phyloP scores from a whole-genome alignment of 2,329 filamentous ascomycete species.

The Fonsecaea monophora region DNA sequence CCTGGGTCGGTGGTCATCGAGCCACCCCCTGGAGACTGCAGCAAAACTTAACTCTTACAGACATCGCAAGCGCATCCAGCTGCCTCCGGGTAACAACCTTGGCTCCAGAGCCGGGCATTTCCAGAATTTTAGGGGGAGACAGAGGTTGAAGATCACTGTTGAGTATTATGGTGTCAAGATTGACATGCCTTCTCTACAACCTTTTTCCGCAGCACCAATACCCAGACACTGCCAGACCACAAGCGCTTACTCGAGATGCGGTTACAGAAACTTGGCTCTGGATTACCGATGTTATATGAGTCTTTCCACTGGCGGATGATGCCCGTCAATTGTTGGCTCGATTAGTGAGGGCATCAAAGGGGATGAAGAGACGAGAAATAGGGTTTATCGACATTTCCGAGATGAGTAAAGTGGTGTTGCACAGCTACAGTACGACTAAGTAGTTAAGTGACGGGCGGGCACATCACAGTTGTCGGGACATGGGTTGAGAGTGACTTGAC shows the following conservation, averaged over 20 bases:
- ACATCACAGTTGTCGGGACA: neutral
- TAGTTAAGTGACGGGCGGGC: neutral
- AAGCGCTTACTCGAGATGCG: constrained; percentile 23
- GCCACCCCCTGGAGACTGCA: constrained; percentile 29
- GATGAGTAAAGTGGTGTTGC: neutral
- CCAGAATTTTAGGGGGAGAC: neutral
- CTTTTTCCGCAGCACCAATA: constrained; percentile 20
- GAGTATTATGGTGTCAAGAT: too few relatives aligned
- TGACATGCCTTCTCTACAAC: neutral
- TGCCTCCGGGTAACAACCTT: constrained; percentile 9
- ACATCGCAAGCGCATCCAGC: constrained; percentile 15
- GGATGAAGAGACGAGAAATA: neutral
- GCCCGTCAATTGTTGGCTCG: neutral
- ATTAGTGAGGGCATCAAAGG: constrained; percentile 8
- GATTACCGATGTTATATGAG: neutral
- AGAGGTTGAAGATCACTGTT: neutral
- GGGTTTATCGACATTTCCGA: constrained; percentile 8
- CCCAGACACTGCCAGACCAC: neutral
- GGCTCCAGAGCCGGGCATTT: neutral
- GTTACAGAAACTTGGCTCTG: constrained; percentile 14
- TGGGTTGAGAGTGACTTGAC: neutral
- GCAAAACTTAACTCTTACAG: constrained; percentile 6
- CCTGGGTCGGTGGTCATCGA: neutral
- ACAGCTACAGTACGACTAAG: neutral
- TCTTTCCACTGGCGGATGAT: constrained; percentile 17